Conservation (phyloP, 2,329 filamentous ascomycete species). For the Aspergillus calidoustus region DNA sequence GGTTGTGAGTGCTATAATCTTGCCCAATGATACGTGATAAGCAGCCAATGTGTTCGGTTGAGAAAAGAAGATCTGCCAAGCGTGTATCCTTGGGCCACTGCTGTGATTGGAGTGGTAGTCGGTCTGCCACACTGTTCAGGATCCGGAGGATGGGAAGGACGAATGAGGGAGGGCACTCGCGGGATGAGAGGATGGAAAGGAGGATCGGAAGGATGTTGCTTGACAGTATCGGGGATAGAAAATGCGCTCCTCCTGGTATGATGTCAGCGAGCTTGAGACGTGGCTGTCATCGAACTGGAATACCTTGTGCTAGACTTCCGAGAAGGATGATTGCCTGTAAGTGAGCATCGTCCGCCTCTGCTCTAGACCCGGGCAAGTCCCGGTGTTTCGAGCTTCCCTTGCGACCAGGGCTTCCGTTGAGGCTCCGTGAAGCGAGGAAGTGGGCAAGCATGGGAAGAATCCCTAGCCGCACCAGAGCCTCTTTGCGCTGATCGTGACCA, state of each 20-base stretch:
- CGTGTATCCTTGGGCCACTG: constrained; percentile 54
- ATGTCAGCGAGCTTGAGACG: constrained; percentile 24
- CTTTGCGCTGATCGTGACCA: constrained; percentile 85
- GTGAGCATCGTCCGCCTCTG: constrained; percentile 69
- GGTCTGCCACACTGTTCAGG: constrained; percentile 72
- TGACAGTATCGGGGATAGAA: constrained; percentile 74
- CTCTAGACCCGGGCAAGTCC: constrained; percentile 46
- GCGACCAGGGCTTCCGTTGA: constrained; percentile 37
- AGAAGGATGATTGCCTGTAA: constrained; percentile 85
- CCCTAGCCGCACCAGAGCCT: constrained; percentile 73
- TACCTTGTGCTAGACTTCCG: constrained; percentile 83
- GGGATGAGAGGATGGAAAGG: constrained; percentile 70
- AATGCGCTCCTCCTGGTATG: constrained; percentile 73
- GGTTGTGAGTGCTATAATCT: constrained; percentile 54
- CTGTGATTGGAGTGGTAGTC: constrained; percentile 61
- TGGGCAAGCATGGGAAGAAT: constrained; percentile 60
- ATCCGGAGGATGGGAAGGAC: constrained; percentile 75
- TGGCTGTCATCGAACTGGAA: neutral
- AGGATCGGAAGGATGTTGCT: constrained; percentile 71
- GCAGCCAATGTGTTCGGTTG: constrained; percentile 62
- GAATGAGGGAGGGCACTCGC: constrained; percentile 67
- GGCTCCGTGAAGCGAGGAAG: constrained; percentile 52
- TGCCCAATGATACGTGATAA: constrained; percentile 70
- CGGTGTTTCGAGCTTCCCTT: constrained; percentile 31
- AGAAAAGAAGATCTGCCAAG: constrained; percentile 70